Evolutionary conservation across 371 early-diverging fungal genomes (phyloP).

Genomic region (Thermomucor indicae-seudaticae): DNA sequence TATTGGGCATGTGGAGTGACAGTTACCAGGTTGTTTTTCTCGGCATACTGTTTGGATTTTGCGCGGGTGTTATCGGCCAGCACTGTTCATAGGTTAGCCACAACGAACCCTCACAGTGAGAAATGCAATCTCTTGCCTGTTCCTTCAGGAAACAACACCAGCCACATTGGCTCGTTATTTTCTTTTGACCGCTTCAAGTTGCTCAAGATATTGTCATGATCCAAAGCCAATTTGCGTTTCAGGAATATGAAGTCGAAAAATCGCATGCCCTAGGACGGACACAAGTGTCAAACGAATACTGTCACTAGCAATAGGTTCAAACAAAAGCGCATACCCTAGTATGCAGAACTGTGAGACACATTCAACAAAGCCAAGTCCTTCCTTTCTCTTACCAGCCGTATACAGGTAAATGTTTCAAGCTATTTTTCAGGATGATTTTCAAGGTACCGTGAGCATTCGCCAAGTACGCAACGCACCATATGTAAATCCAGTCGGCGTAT

Average conservation of each 20-base stretch:
- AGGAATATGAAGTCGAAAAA: constrained; percentile 83
- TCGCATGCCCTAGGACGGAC: constrained; percentile 71
- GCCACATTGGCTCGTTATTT: constrained; percentile 65
- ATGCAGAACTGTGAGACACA: not conserved
- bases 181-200: constrained; percentile 29
- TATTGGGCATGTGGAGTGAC: not conserved
- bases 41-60: constrained; percentile 39
- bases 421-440: constrained; percentile 80
- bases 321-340: not conserved
- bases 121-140: constrained; percentile 45
- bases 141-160: constrained; percentile 89
- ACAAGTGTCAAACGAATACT: not conserved
- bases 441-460: constrained; percentile 65
- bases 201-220: constrained; percentile 49
- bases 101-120: not conserved
- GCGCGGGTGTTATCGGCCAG: constrained; percentile 44
- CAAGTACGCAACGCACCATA: constrained; percentile 68
- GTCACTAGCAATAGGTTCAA: not conserved
- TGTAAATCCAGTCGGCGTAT: constrained; percentile 86
- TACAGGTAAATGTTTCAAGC: constrained; percentile 69
- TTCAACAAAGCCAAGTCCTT: not conserved
- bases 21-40: constrained; percentile 47
- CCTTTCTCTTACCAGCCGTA: constrained; percentile 63
- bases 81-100: constrained; percentile 18
- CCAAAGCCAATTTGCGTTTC: constrained; percentile 73